Evolutionary conservation across 371 early-diverging fungal genomes (phyloP).

Genomic region (Thermomucor indicae-seudaticae): DNA sequence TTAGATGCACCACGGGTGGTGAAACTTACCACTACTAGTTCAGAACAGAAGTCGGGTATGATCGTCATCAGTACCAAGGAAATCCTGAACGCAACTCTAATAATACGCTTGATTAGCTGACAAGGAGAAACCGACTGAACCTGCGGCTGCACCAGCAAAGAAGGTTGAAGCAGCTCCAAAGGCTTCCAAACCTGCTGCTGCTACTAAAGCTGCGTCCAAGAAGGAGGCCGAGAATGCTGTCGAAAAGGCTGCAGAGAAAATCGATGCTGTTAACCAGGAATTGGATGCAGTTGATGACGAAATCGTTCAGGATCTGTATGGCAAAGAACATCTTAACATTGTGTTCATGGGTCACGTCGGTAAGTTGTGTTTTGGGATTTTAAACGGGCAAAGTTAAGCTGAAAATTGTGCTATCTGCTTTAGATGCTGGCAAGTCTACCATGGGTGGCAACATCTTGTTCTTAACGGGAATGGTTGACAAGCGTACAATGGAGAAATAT

Average conservation of each 20-base stretch:
- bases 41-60: constrained; percentile 21
- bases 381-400: not conserved
- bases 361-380: constrained; percentile 15
- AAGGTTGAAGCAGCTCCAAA: constrained; percentile 13
- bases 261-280: constrained; percentile 15
- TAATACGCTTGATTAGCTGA: not conserved
- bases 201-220: constrained; percentile 16
- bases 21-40: constrained; percentile 15
- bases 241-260: constrained; percentile 16
- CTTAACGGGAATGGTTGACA: constrained; percentile 97
- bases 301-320: constrained; percentile 64
- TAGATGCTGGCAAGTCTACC: constrained; percentile 99
- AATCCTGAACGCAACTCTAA: not conserved
- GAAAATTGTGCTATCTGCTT: not conserved
- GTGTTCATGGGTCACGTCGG: constrained; percentile 99
- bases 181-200: constrained; percentile 11
- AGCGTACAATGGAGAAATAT: constrained; percentile 99
- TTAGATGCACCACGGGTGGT: constrained; percentile 25
- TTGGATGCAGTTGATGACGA: constrained; percentile 47
- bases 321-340: constrained; percentile 93
- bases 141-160: not conserved
- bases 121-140: not conserved
- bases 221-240: constrained; percentile 15
- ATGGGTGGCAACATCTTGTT: constrained; percentile 98
- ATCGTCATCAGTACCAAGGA: not conserved